Conservation (phyloP, 179 eudicot species). For the Beta corolliflora region DNA sequence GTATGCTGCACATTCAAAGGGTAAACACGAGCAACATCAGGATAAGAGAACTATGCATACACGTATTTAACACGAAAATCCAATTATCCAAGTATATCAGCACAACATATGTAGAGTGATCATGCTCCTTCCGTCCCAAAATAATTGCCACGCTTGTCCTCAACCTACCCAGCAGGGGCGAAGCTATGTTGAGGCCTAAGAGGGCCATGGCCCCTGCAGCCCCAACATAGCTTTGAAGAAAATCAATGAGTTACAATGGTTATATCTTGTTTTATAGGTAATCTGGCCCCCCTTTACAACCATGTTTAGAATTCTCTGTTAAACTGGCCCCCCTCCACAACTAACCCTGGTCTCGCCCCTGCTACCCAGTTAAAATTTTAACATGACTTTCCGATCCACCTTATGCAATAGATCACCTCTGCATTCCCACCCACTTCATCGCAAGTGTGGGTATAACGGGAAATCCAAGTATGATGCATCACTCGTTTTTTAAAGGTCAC, state of each 20-base stretch:
- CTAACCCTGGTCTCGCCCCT: too few relatives aligned
- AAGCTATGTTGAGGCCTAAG: too few relatives aligned
- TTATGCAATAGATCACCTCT: not conserved
- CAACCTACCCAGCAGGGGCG: too few relatives aligned
- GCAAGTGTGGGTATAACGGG: not conserved
- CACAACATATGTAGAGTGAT: too few relatives aligned
- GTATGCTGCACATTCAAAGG: constrained; percentile 44
- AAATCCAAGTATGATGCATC: not conserved
- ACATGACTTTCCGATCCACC: not conserved
- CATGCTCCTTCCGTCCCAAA: not conserved
- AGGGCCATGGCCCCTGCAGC: too few relatives aligned
- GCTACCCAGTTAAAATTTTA: not conserved
- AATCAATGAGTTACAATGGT: too few relatives aligned
- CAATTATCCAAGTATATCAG: too few relatives aligned
- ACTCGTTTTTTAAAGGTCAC: not conserved
- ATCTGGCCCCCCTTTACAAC: too few relatives aligned
- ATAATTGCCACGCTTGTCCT: not conserved
- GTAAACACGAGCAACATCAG: constrained; percentile 18
- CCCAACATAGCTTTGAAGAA: too few relatives aligned
- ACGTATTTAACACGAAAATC: not conserved
- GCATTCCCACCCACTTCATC: not conserved
- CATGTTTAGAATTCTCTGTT: too few relatives aligned
- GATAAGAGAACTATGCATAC: not conserved
- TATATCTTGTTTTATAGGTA: too few relatives aligned
- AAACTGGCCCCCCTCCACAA: too few relatives aligned